phyloP scores from a whole-genome alignment of 1,139 yeast species.

The Saccharomyces hybrid region DNA sequence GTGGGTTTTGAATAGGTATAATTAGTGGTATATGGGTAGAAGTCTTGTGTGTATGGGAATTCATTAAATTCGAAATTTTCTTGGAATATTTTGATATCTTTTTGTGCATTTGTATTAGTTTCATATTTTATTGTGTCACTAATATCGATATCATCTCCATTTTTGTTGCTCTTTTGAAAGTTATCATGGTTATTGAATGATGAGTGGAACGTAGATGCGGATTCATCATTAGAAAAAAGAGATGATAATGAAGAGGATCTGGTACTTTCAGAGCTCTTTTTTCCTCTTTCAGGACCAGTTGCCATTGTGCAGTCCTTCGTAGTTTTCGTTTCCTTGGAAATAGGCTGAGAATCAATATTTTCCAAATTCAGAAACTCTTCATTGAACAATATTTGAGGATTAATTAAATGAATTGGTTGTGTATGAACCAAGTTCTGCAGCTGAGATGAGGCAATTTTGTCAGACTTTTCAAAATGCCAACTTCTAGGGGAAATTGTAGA shows the following conservation, averaged over 20 bases:
- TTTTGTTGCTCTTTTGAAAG: neutral
- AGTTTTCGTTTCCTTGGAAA: neutral
- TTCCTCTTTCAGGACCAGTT: neutral
- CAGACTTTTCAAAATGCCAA: neutral
- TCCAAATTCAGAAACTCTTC: neutral
- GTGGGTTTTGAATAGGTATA: neutral
- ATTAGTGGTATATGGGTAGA: neutral
- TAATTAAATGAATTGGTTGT: conserved; percentile 6
- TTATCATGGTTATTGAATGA: neutral
- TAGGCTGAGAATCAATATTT: conserved; percentile 1
- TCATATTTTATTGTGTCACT: neutral
- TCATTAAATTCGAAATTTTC: neutral
- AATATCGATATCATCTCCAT: neutral
- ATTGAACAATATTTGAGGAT: neutral
- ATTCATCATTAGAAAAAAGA: conserved; percentile 1
- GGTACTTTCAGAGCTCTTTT: conserved; percentile 1
- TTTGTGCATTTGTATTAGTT: neutral
- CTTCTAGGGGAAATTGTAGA: neutral
- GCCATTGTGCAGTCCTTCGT: neutral
- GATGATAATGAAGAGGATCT: conserved; percentile 8
- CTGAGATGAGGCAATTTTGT: conserved; percentile 4
- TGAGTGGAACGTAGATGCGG: neutral
- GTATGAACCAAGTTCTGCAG: conserved; percentile 5
- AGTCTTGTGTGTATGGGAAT: neutral
- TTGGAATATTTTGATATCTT: neutral